Base-by-base conservation (phyloP, 371 early-diverging fungal species). In the Haplosporangium sp. region DNA sequence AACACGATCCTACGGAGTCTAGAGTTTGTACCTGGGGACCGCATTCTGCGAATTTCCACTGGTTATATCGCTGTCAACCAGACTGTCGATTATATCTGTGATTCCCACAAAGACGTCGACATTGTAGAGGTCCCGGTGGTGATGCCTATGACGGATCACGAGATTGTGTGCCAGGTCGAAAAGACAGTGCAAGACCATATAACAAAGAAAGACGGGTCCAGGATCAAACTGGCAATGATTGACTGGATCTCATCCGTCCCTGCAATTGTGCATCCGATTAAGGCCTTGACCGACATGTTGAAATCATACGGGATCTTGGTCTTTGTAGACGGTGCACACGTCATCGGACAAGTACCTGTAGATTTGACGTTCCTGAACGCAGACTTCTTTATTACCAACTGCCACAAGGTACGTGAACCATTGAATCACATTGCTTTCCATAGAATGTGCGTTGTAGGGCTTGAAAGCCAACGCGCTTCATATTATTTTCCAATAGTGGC, bases 321-420 rank as follows among this genome's bases (percentile, higher is more conserved):
- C 14, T 65, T 92, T 57, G 80, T 94, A 5, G 94, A 93, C 70
- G 94, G 90, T 36, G 93, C 93, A 1, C 93, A 94, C 66, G 84
- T 87, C 5, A 84, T 92, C 29, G 92, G 93, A 12, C 92, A 92
- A 67, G 84, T 93, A 12, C 87, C 86, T 7, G 62, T 94, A 20
- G 67, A 91, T 62, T 56, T 94, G 29, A 72, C 77, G 21, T 80
- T 67, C 18, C 46, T 83, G 11, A 80, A 85, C 63, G 83, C 92
- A 2, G 94, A 94, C 73, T 94, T 88, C 71, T 91, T 90, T 56
- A 85, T 88, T 13, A 87, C 90, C 42, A 93, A 91, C 63, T 82
- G 85, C 43, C 94, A 94, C 74, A 79, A 79, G 68, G 69, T 74
- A 57, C 9, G n/a, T 16, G 12, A 9, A 38, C 29, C 45, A n/a